Evolutionary conservation across 768 basidiomycete genomes (phyloP).

Genomic region (Pulveroboletus sp.): DNA sequence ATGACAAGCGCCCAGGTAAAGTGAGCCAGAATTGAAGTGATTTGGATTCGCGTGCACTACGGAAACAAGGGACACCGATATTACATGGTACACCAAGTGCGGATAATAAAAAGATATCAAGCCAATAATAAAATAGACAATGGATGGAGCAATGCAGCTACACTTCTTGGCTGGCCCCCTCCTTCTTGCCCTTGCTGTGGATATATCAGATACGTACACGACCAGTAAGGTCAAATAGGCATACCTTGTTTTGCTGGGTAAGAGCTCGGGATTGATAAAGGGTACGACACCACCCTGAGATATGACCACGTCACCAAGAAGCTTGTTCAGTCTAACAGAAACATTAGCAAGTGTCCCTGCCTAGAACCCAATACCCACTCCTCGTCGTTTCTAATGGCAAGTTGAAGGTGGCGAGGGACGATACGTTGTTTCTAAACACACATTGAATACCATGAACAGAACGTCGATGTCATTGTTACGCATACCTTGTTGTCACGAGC

Average conservation of each 20-base stretch:
- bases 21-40: too few relatives aligned
- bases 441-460: background rate
- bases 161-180: slow-evolving; percentile 32
- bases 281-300: slow-evolving; percentile 89
- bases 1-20: too few relatives aligned
- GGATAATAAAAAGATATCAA: slow-evolving; percentile 29
- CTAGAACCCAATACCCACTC: slow-evolving; percentile 44
- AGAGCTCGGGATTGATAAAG: slow-evolving; percentile 49
- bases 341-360: background rate
- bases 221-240: background rate
- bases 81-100: slow-evolving; percentile 29
- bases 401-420: slow-evolving; percentile 87
- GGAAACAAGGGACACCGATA: slow-evolving; percentile 6
- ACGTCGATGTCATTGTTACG: background rate
- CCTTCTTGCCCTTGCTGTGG: slow-evolving; percentile 34
- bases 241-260: slow-evolving; percentile 32
- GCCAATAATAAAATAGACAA: slow-evolving; percentile 17
- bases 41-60: slow-evolving; percentile 15
- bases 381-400: slow-evolving; percentile 90
- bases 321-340: slow-evolving; percentile 59
- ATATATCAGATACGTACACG: slow-evolving; percentile 1
- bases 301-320: slow-evolving; percentile 84
- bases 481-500: slow-evolving; percentile 39
- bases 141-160: slow-evolving; percentile 7
- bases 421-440: slow-evolving; percentile 80